These are phyloP conservation scores for Acaromyces ingoldii DNA, from an alignment of 1,284 basidiomycete genomes.

Conservation along the genomic window DNA sequence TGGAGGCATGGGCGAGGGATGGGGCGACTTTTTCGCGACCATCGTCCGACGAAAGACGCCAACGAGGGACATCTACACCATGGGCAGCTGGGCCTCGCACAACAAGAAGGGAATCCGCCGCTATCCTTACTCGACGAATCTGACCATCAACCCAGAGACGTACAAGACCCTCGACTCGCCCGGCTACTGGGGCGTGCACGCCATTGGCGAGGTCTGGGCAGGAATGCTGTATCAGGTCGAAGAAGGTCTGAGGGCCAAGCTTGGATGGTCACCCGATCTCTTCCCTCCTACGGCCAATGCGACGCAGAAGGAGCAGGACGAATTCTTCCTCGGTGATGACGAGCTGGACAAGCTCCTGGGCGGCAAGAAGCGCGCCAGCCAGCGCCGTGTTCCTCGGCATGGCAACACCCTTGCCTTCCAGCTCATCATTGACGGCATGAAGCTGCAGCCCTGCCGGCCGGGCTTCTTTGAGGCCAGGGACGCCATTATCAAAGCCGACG, in stretches of 20 bases:
- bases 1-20: conserved; percentile 83
- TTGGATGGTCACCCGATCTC: conserved; percentile 30
- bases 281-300: conserved; percentile 33
- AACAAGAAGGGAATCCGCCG: conserved; percentile 72
- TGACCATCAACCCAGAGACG: conserved; percentile 75
- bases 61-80: conserved; percentile 55
- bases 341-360: conserved; percentile 53
- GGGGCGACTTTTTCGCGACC: conserved; percentile 61
- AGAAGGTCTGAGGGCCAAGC: conserved; percentile 32
- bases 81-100: conserved; percentile 94
- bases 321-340: conserved; percentile 54
- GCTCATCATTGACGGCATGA: conserved; percentile 86
- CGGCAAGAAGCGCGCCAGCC: conserved; percentile 55
- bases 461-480: conserved; percentile 84
- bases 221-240: conserved; percentile 71
- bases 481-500: conserved; percentile 89
- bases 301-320: conserved; percentile 18
- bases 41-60: conserved; percentile 67
- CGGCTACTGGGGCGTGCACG: conserved; percentile 62
- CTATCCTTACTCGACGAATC: conserved; percentile 60
- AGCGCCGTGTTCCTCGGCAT: conserved; percentile 74
- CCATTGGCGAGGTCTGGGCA: conserved; percentile 93
- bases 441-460: conserved; percentile 85
- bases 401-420: conserved; percentile 84
- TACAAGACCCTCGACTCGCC: conserved; percentile 95